Conservation (phyloP, 1,139 yeast genomes). For the Zygosaccharomyces pseudobailii region DNA sequence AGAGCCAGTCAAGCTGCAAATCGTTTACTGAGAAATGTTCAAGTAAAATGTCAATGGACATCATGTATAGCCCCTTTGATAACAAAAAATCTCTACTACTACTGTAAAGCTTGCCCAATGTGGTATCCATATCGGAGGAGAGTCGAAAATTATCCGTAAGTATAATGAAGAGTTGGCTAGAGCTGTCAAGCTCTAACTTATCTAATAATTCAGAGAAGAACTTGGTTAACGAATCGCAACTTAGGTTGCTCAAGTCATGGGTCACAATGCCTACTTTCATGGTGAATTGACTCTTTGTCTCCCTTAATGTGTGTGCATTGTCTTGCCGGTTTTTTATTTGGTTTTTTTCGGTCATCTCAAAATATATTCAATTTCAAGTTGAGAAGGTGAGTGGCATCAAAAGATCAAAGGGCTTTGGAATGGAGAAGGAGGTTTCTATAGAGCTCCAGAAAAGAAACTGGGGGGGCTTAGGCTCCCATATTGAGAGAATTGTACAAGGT, state of each 20-base stretch:
- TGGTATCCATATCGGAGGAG: conserved; percentile 24
- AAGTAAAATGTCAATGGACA: conserved; percentile 27
- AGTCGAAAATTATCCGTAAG: conserved; percentile 19
- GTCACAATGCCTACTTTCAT: conserved; percentile 36
- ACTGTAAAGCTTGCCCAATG: conserved; percentile 29
- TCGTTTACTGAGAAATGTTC: conserved; percentile 13
- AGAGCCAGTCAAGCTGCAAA: conserved; percentile 20
- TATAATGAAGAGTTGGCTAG: conserved; percentile 22
- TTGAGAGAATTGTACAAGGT: conserved; percentile 10
- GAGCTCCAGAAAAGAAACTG: conserved; percentile 18
- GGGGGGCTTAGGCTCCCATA: conserved; percentile 10
- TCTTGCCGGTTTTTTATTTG: neutral
- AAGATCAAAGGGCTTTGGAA: neutral
- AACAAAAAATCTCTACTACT: conserved; percentile 24
- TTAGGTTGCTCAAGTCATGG: conserved; percentile 28
- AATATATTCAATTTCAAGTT: neutral
- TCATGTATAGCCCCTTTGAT: conserved; percentile 11
- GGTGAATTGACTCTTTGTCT: conserved; percentile 1
- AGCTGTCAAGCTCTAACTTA: conserved; percentile 7
- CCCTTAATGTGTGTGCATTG: neutral
- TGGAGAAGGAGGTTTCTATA: conserved; percentile 2
- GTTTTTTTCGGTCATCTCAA: neutral
- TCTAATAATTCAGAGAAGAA: conserved; percentile 8
- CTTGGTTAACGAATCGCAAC: conserved; percentile 9
- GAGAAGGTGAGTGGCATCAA: neutral